A percentile compares a stretch with the other conserved stretches of the same genome.
Conservation (phyloP, 257 asterid species). For the Solanum gandarillasii region DNA sequence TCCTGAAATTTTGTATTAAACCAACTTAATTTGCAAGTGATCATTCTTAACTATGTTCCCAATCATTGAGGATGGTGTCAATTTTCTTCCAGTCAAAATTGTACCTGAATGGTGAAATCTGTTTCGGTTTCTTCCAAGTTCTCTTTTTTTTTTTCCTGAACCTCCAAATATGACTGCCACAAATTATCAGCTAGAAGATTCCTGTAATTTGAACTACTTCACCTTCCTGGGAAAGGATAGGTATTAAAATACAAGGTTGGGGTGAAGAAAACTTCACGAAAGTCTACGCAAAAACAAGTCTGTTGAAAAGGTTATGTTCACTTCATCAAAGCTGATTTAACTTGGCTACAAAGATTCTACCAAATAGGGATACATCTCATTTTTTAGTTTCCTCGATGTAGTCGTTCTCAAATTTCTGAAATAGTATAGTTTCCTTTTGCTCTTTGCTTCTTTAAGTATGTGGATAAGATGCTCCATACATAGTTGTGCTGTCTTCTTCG, state of each 20-base stretch:
- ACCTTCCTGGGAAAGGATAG: background rate
- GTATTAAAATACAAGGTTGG: background rate
- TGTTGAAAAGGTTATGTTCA: background rate
- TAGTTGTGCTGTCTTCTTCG: background rate
- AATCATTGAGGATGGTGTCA: background rate
- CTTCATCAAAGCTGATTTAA: background rate
- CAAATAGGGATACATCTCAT: background rate
- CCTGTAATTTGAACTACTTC: background rate
- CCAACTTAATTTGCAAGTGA: background rate
- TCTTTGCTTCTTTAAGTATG: background rate
- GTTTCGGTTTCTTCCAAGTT: background rate
- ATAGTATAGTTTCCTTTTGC: background rate
- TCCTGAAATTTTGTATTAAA: background rate
- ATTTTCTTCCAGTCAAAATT: background rate
- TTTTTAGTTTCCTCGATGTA: background rate
- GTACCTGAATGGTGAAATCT: background rate
- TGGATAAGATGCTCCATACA: background rate
- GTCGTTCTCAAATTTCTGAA: background rate
- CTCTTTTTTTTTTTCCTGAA: background rate
- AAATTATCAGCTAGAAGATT: background rate
- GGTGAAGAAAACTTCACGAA: background rate
- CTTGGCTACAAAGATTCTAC: background rate
- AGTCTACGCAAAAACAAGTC: background rate
- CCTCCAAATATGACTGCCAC: background rate
- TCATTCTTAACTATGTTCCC: background rate